Evolutionary conservation across 768 basidiomycete genomes (phyloP).

Genomic region (Agrocybe pediades): DNA sequence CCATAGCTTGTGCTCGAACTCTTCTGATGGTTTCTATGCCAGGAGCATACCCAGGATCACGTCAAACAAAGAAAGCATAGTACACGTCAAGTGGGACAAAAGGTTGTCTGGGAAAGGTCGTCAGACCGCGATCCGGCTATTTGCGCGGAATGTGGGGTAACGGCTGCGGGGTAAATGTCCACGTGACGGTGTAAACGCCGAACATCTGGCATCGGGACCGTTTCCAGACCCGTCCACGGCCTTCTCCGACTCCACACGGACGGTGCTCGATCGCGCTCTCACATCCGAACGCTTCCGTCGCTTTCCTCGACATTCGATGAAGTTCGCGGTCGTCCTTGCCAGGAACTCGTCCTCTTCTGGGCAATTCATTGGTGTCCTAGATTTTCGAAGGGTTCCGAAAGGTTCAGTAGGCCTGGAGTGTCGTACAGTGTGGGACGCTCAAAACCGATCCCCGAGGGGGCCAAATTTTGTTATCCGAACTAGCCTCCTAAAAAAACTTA

Average conservation of each 20-base stretch:
- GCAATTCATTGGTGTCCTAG: no score
- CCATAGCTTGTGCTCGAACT: not conserved
- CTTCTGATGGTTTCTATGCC: not conserved
- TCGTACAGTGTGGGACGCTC: no score
- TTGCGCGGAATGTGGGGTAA: constrained; percentile 14
- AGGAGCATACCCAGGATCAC: not conserved
- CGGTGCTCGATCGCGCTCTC: not conserved
- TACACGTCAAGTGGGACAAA: not conserved
- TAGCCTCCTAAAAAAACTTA: no score
- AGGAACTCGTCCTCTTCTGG: no score
- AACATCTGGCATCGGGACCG: constrained; percentile 8
- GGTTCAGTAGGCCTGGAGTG: no score
- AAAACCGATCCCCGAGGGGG: no score
- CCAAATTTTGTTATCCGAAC: no score
- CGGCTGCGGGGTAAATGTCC: constrained; percentile 15
- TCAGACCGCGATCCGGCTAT: not conserved
- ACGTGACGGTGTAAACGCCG: constrained; percentile 14
- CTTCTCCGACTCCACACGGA: not conserved
- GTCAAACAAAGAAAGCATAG: not conserved
- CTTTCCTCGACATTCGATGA: not conserved
- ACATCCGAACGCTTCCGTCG: not conserved
- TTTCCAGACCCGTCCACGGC: constrained; percentile 10
- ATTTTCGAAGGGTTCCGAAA: no score
- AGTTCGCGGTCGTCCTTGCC: no score
- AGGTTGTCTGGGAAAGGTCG: not conserved